Conservation (phyloP, 2,329 filamentous ascomycete species). For the Clonostachys rosea region DNA sequence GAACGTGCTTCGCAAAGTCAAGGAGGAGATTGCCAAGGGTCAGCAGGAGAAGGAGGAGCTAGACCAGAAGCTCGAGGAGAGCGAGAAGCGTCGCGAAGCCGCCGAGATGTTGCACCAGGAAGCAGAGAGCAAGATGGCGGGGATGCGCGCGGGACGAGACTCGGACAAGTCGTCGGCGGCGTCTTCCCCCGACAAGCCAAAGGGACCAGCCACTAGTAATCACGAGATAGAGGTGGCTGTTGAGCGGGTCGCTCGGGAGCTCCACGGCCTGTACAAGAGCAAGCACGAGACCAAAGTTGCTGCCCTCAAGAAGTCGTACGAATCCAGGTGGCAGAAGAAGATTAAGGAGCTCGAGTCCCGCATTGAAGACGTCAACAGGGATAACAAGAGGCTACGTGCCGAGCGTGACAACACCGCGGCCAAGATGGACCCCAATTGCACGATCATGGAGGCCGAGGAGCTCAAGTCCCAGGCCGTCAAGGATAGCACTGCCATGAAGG, state of each 20-base stretch:
- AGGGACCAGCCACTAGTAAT: slow-evolving; percentile 17
- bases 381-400: slow-evolving; percentile 69
- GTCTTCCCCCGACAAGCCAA: slow-evolving; percentile 31
- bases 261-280: slow-evolving; percentile 90
- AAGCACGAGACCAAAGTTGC: slow-evolving; percentile 97
- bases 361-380: slow-evolving; percentile 63
- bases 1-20: slow-evolving; percentile 70
- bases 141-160: slow-evolving; percentile 61
- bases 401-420: slow-evolving; percentile 64
- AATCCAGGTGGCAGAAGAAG: slow-evolving; percentile 85
- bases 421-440: slow-evolving; percentile 44
- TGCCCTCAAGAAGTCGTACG: slow-evolving; percentile 80
- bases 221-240: slow-evolving; percentile 78
- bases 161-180: slow-evolving; percentile 19
- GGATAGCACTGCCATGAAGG: slow-evolving; percentile 62
- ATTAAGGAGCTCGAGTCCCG: slow-evolving; percentile 71
- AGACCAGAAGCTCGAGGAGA: slow-evolving; percentile 69
- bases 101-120: slow-evolving; percentile 74
- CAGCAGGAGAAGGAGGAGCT: slow-evolving; percentile 81
- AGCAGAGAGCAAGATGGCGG: slow-evolving; percentile 70
- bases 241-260: slow-evolving; percentile 88
- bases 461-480: slow-evolving; percentile 54
- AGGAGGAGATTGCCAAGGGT: slow-evolving; percentile 72
- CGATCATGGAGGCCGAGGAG: slow-evolving; percentile 37
- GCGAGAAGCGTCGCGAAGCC: slow-evolving; percentile 68